Conservation (phyloP, 83 land plant species). For the Isoetes engelmannii region DNA sequence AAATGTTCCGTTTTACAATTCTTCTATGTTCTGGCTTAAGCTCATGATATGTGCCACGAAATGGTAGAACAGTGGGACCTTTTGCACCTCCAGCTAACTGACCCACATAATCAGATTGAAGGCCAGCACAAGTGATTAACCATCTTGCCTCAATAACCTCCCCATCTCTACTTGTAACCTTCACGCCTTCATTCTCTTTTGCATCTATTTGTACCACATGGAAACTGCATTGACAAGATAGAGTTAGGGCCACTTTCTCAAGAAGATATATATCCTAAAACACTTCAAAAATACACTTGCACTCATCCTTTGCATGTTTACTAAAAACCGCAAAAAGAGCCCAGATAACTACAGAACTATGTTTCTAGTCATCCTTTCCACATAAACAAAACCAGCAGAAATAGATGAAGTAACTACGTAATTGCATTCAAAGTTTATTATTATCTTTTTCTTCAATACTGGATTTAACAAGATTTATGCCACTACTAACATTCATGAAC, state of each 20-base stretch:
- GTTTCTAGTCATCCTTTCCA: too few relatives aligned
- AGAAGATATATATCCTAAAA: too few relatives aligned
- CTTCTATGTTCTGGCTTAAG: conserved; percentile 35
- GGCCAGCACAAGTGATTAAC: conserved; percentile 43
- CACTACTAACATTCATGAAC: neutral
- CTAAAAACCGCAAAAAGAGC: too few relatives aligned
- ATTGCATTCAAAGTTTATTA: neutral
- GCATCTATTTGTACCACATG: conserved; percentile 33
- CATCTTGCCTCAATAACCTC: conserved; percentile 32
- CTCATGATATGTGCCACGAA: conserved; percentile 36
- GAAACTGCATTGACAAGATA: conserved; percentile 15
- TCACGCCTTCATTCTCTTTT: conserved; percentile 31
- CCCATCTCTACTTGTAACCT: conserved; percentile 19
- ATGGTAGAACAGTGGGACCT: conserved; percentile 35
- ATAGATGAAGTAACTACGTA: neutral
- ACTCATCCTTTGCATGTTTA: too few relatives aligned
- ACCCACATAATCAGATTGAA: conserved; percentile 39
- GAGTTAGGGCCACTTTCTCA: too few relatives aligned
- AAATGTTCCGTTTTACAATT: conserved; percentile 36
- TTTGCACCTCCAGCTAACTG: conserved; percentile 38
- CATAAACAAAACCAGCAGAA: too few relatives aligned
- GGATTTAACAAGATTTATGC: too few relatives aligned
- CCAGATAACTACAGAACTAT: too few relatives aligned
- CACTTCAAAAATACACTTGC: too few relatives aligned
- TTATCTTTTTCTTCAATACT: neutral